Evolutionary conservation across 768 basidiomycete genomes (phyloP).

Genomic region (Phanerochaete carnosa): DNA sequence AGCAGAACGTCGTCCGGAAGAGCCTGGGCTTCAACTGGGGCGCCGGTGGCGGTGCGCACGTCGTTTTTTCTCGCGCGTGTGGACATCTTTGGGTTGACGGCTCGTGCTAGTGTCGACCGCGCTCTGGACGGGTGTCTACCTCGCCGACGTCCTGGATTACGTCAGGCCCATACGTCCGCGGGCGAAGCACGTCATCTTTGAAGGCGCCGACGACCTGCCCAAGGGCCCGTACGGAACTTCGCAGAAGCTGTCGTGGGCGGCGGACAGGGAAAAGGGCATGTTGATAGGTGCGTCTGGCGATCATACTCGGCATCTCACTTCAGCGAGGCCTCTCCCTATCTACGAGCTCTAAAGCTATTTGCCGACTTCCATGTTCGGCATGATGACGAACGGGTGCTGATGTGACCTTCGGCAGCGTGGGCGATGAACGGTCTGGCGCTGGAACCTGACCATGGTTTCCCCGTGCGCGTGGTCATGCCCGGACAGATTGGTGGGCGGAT

Average conservation of each 20-base stretch:
- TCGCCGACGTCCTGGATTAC: constrained; percentile 49
- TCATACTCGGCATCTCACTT: too few relatives aligned
- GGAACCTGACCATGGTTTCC: constrained; percentile 63
- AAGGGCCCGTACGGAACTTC: constrained; percentile 60
- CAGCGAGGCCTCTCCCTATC: too few relatives aligned
- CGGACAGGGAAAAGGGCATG: constrained; percentile 45
- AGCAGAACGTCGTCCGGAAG: constrained; percentile 60
- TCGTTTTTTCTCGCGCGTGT: not conserved
- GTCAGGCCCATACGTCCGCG: constrained; percentile 34
- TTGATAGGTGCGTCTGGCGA: constrained; percentile 32
- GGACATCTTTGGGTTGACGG: too few relatives aligned
- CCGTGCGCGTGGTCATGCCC: constrained; percentile 60
- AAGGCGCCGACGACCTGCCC: constrained; percentile 53
- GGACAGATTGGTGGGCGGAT: constrained; percentile 61
- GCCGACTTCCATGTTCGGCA: too few relatives aligned
- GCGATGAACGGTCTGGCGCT: constrained; percentile 60
- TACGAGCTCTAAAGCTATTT: too few relatives aligned
- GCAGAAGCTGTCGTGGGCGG: constrained; percentile 44
- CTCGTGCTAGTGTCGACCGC: constrained; percentile 41
- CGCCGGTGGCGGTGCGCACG: constrained; percentile 35
- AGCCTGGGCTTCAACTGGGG: constrained; percentile 58
- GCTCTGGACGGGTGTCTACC: constrained; percentile 56
- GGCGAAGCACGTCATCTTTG: constrained; percentile 54
- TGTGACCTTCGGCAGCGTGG: constrained; percentile 33
- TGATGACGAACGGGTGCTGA: not conserved